Conservation (phyloP, 495 filamentous ascomycete genomes). For the Diplogelasinospora grovesii region DNA sequence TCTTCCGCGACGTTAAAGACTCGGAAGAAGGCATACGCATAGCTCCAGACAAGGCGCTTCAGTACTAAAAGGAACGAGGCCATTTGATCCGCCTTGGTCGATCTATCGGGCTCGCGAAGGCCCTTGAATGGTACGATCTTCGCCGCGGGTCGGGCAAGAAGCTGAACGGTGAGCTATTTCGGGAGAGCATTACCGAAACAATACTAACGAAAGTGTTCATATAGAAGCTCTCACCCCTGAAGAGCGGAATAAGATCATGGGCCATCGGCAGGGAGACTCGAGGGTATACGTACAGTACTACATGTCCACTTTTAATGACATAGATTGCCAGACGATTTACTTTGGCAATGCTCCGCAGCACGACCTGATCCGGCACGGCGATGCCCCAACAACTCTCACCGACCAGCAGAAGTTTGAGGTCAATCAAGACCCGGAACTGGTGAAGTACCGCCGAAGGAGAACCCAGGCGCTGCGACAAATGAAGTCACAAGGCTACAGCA, state of each 20-base stretch:
- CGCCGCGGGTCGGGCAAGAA: not conserved
- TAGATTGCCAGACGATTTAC: not conserved
- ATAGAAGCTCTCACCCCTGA: not conserved
- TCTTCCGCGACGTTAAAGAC: not conserved
- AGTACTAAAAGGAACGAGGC: not conserved
- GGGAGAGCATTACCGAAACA: not conserved
- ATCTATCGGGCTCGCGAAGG: not conserved
- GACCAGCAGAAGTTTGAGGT: not conserved
- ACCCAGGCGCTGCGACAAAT: too few relatives aligned
- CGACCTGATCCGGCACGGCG: not conserved
- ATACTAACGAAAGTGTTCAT: not conserved
- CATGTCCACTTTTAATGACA: not conserved
- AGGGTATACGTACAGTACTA: constrained; percentile 1
- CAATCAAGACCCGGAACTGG: not conserved
- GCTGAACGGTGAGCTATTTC: constrained; percentile 1
- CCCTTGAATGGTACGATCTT: constrained; percentile 1
- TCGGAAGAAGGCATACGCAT: constrained; percentile 1
- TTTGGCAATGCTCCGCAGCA: not conserved
- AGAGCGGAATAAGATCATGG: not conserved
- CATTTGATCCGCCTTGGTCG: not conserved
- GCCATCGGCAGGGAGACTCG: not conserved
- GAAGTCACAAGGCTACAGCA: too few relatives aligned
- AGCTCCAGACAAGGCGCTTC: not conserved
- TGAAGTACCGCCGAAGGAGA: too few relatives aligned
- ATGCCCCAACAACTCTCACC: not conserved